Percentiles rank a stretch among this genome's conserved stretches.
phyloP scores from a whole-genome alignment of 2,329 filamentous ascomycete species.

The Leptographium wingfieldii region DNA sequence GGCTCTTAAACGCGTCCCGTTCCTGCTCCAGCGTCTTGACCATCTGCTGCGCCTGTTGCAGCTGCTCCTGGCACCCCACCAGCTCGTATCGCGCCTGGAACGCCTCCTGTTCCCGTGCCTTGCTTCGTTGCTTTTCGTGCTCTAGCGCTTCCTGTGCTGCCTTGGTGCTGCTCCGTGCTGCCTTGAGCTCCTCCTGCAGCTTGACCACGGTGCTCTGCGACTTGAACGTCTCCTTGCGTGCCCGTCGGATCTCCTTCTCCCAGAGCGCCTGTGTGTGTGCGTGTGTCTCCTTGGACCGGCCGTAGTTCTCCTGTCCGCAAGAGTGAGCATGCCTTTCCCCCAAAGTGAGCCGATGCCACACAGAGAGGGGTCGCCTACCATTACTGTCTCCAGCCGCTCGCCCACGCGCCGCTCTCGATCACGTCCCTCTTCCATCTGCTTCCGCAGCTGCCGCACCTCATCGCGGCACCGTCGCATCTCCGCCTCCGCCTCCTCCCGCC shows the following conservation, averaged over 20 bases:
- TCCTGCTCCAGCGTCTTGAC: slow-evolving; percentile 59
- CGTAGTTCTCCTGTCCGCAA: slow-evolving; percentile 49
- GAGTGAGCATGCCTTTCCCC: not conserved
- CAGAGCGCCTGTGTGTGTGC: slow-evolving; percentile 53
- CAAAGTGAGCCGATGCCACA: not conserved
- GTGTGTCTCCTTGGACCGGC: slow-evolving; percentile 56
- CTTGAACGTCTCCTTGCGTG: slow-evolving; percentile 63
- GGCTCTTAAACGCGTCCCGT: slow-evolving; percentile 59
- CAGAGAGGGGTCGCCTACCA: slow-evolving; percentile 33
- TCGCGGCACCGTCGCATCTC: slow-evolving; percentile 52
- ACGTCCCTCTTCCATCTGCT: slow-evolving; percentile 50
- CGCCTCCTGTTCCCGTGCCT: slow-evolving; percentile 53
- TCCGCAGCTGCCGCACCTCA: slow-evolving; percentile 42
- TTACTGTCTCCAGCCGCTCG: slow-evolving; percentile 54
- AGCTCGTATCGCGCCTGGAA: slow-evolving; percentile 55
- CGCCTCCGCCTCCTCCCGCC: slow-evolving; percentile 59
- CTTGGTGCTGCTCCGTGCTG: slow-evolving; percentile 40
- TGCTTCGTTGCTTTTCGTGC: slow-evolving; percentile 49
- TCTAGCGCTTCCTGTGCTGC: slow-evolving; percentile 46
- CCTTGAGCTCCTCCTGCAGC: slow-evolving; percentile 61
- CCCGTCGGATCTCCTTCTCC: slow-evolving; percentile 61
- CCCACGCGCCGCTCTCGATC: slow-evolving; percentile 54
- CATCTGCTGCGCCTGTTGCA: slow-evolving; percentile 49
- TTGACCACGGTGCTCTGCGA: slow-evolving; percentile 57
- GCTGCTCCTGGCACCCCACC: slow-evolving; percentile 51